Base-by-base conservation (phyloP, 805 yeast genomes). In the Metschnikowia orientalis region DNA sequence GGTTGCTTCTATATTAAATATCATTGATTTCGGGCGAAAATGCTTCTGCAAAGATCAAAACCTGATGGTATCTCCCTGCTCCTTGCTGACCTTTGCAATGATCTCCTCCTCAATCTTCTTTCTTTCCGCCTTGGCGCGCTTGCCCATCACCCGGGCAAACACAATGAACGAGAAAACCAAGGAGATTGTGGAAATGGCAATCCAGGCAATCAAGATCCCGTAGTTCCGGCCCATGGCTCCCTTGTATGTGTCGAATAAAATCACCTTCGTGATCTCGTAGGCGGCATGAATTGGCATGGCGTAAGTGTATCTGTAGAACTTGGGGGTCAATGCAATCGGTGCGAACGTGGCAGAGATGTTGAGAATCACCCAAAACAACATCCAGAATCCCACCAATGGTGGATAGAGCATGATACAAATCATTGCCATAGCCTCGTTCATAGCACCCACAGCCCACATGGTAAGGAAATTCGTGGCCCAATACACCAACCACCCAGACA, bases 361-460 rank as follows among this genome's bases (percentile, higher is more conserved):
- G 19, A 69, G 28, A 38, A 84, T 69, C 39, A 82, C 88, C 74
- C 84, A 82, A 38, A 73, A 66, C 42, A 82, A 61, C 47, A 84
- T 51, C 87, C 89, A 81, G 47, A 81, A 73, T 0, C 89, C 88
- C 30, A 80, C 44, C 33, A 70, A 45, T 18, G 87, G 86, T 1
- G 92, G 90, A 31, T 67, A 66, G 10, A 63, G 35, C 5, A 77
- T 56, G 29, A 79, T 59, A 6, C 72, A 51, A 5, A 81, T 19
- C 54, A 77, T 51, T 1, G 78, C 77, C 45, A 72, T 59, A 41
- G 79, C 75, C 56, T 84, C 92, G 50, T 79, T 81, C 18, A 81
- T 78, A 26, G 81, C 75, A 38, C 94, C 94, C 21, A 82, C 81
- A 1, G 89, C 85, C 41, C 77, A 60, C 85, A 84, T 78, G 5